Evolutionary conservation across 768 basidiomycete genomes (phyloP), one percentile per base, ranked within the genome.

Genomic region (Lactarius tabidus): DNA sequence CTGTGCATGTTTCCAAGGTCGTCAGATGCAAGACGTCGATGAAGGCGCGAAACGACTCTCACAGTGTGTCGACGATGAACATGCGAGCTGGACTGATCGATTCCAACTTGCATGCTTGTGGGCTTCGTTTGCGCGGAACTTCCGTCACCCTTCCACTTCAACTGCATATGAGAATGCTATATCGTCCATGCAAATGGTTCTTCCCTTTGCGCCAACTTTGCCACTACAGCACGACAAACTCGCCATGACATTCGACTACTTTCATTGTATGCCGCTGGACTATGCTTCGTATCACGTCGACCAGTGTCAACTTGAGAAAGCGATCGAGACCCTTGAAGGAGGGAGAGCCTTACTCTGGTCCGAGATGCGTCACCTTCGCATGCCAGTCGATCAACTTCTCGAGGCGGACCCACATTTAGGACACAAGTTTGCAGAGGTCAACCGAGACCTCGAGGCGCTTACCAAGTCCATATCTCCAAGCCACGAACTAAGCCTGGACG

Each of bases 271-370:
- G 20, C 43, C 54, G 4, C 10, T 45, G 14, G 41, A 62, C 31
- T 43, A 56, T 17, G 61, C 61, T 31, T 55, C 61, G 4, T 56
- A 55, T 41, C 38, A 43, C n/a, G 15, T 56, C 29, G 23, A 33
- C 7, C 33, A 7, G 8, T 33, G 35, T 23, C 45, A 53, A 23
- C 23, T 59, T 2, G 26, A n/a, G 3, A 1, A 39, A 8, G 66
- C 66, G 9, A 36, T 67, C n/a, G 54, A 68, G 54, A 41, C 39
- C 20, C 38, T 68, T 4, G 67, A 68, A 28, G 20, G 45, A 20
- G 66, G 67, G 28, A 48, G 67, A 23, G 28, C 66, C 20, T 14
- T 68, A 15, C 17, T 68, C 6, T 68, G 67, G 66, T 60, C 57
- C 4, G 59, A 68, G 59, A 45, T 68, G 38, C 66, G 59, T 7